Evolutionary conservation across 2,329 filamentous ascomycete species (phyloP), one percentile per base, ranked within the genome.

Genomic region (Knoxdaviesia proteae): DNA sequence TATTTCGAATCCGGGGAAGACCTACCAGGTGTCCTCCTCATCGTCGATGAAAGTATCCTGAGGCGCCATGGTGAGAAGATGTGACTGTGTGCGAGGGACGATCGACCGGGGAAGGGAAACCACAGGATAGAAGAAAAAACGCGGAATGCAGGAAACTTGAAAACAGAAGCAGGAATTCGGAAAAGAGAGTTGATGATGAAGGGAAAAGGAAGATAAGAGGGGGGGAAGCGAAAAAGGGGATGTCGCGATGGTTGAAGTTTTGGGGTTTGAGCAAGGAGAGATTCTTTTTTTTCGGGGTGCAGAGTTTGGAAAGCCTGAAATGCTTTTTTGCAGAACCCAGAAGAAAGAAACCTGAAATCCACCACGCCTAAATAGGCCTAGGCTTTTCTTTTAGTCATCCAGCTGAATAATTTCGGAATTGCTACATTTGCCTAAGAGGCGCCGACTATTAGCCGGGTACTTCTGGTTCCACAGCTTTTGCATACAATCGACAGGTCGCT

Each of bases 41-140:
- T 81, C 76, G 50, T 80, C 77, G 58, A 81, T 71, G 58, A 79
- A 80, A 50, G 67, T 71, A 56, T 81, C 77, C 63, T 80, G 73
- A 44, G 74, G 74, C 44, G 74, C 72, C 75, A 80, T 80, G 47
- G 49, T 62, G 56, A 49, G 36, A 32, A 32, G 11, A 34, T 40
- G 31, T 42, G 38, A 32, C 38, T 34, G 41, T 42, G 33, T 34
- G 20, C 20, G 20, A 20, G 20, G 20, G 20, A 20, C 20, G 20
- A 20, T 20, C 20, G 20, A 20, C 20, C 20, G 20, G 20, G 20
- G 20, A 2, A 2, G 20, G 20, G 20, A 32, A 38, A 38, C 39
- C 32, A 41, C 30, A 42, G 39, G 31, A 38, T 7, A 37, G 32
- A 33, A 10, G 9, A 39, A 32, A 34, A 31, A 4, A 38, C 9